phyloP scores from a whole-genome alignment of 768 basidiomycete genomes.

The Tylopilus plumbeoviolaceoides region DNA sequence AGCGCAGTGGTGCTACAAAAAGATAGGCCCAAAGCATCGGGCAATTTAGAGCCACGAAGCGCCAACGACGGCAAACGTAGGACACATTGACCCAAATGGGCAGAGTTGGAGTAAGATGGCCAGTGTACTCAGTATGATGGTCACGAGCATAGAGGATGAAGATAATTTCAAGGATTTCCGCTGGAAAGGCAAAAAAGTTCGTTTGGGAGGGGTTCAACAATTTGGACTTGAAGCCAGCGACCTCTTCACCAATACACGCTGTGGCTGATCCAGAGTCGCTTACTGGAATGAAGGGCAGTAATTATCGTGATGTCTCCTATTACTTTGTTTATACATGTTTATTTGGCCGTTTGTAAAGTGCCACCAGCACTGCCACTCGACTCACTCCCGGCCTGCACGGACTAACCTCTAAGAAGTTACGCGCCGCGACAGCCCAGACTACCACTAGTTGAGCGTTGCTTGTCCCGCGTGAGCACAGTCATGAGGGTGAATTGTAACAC shows the following conservation, averaged over 20 bases:
- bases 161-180: neutral
- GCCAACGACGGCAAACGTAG: slow-evolving; percentile 32
- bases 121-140: neutral
- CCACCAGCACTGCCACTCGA: too few relatives aligned
- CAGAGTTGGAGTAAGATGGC: neutral
- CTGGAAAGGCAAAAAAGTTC: neutral
- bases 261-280: neutral
- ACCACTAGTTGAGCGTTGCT: too few relatives aligned
- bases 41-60: slow-evolving; percentile 37
- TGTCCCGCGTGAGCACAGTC: too few relatives aligned
- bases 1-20: slow-evolving; percentile 28
- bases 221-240: neutral
- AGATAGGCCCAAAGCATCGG: slow-evolving; percentile 38
- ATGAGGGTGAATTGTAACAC: too few relatives aligned
- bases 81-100: slow-evolving; percentile 10
- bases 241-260: neutral
- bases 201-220: too few relatives aligned
- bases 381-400: too few relatives aligned
- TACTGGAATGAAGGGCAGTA: too few relatives aligned
- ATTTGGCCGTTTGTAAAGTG: too few relatives aligned
- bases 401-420: too few relatives aligned
- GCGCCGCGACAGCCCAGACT: too few relatives aligned
- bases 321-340: too few relatives aligned
- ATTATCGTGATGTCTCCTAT: too few relatives aligned
- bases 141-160: neutral